These are phyloP conservation scores for Plantago coronopus DNA, from an alignment of 305 asterid species.

Conservation along the genomic window DNA sequence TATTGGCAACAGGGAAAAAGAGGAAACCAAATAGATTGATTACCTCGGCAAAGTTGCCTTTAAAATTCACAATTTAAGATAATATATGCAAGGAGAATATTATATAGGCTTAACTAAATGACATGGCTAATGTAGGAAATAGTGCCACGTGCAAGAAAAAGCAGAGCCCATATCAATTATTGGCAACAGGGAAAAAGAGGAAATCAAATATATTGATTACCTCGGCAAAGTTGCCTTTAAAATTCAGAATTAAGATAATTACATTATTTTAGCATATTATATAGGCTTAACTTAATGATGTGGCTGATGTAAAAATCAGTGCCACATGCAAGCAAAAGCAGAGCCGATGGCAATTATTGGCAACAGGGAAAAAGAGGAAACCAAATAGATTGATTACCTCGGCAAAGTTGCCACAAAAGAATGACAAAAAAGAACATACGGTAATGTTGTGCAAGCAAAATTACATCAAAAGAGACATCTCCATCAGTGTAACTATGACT, in stretches of 20 bases:
- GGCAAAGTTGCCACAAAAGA: conserved; percentile 30
- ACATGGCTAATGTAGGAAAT: background rate
- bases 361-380: conserved; percentile 35
- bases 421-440: no score
- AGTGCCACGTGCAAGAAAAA: background rate
- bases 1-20: conserved; percentile 30
- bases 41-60: conserved; percentile 34
- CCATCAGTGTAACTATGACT: conserved; percentile 82
- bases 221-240: conserved; percentile 51
- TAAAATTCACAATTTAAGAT: background rate
- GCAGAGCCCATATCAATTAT: background rate
- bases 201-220: conserved; percentile 25
- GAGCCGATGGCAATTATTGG: conserved; percentile 24
- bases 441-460: background rate
- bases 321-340: background rate
- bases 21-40: conserved; percentile 20
- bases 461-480: conserved; percentile 19
- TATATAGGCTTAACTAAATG: conserved; percentile 6
- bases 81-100: background rate
- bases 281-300: conserved; percentile 16
- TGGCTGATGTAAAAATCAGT: conserved; percentile 10
- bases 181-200: conserved; percentile 40
- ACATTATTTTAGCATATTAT: background rate
- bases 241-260: background rate
- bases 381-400: conserved; percentile 21